Conservation (phyloP, 345 rosid species). For the Mercurialis annua region DNA sequence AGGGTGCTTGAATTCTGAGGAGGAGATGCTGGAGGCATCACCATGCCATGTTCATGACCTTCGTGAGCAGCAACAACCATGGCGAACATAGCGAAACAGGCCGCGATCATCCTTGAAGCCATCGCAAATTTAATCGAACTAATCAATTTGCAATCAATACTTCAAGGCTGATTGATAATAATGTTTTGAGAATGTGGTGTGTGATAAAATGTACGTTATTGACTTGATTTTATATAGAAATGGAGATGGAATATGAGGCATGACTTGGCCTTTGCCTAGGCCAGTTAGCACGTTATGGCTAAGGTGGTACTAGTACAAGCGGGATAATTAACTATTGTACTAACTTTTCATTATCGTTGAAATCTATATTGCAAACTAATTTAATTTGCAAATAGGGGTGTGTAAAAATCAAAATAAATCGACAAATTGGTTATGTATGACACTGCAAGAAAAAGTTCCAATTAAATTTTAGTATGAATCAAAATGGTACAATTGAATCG, state of each 20-base stretch:
- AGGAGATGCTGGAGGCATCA: constrained; percentile 16
- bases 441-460: too few relatives aligned
- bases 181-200: neutral
- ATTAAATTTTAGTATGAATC: too few relatives aligned
- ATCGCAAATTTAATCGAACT: too few relatives aligned
- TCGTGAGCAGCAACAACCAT: constrained; percentile 26
- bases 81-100: constrained; percentile 18
- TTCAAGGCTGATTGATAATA: too few relatives aligned
- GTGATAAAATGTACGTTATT: neutral
- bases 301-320: neutral
- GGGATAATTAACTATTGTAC: neutral
- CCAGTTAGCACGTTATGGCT: neutral
- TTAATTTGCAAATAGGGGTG: neutral
- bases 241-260: neutral
- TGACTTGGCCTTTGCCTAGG: neutral
- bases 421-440: too few relatives aligned
- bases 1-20: neutral
- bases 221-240: neutral
- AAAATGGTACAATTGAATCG: too few relatives aligned
- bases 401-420: too few relatives aligned
- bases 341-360: neutral
- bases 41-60: constrained; percentile 18
- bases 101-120: constrained; percentile 18
- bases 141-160: neutral
- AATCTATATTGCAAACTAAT: neutral